Base-by-base conservation (phyloP, 495 filamentous ascomycete species). In the Podospora pseudocomata region DNA sequence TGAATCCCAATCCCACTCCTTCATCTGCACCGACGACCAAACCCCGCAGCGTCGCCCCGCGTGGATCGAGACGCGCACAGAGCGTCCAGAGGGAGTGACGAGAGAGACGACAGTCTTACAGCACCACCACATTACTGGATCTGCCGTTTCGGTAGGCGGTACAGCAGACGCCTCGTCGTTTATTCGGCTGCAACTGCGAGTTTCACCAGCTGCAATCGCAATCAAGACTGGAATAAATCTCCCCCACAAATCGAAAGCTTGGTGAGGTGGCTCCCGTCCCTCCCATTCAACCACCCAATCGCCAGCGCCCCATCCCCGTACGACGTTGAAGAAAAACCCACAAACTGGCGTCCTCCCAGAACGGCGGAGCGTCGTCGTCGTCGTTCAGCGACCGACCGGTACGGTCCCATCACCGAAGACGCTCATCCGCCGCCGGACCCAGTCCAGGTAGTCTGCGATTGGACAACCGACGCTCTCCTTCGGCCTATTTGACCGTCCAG, bases 331-430 rank as follows among this genome's bases (percentile, higher is more conserved):
- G 39, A 49, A 49, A 49, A 49, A 49, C 39, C 39, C 39, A 49
- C 39, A 80, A 73, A 63, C 79, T 83, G 81, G 81, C 81, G 70
- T 74, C 72, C 72, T 68, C 76, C 71, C 74, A 75, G 65, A 64
- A 72, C 63, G 66, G 71, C 74, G 79, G 79, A 63, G 75, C 77
- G 55, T 74, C 79, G 68, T 79, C 76, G 44, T 77, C 80, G 65
- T 82, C 81, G 68, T 79, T 75, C 63, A 80, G 75, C 78, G 80
- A 80, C 73, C 71, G 76, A 60, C 75, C 77, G 59, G 72, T 72
- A 44, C 72, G 73, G 65, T 75, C 75, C 49, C 79, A 83, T 69
- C 80, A 79, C 69, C 80, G 80, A 54, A 76, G 77, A 69, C 80
- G 75, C 66, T 81, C 80, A 20, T 80, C 80, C 19, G 70, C 63